These are phyloP conservation scores for Calonectria montana DNA, from an alignment of 2,329 filamentous ascomycete species.

Conservation along the genomic window DNA sequence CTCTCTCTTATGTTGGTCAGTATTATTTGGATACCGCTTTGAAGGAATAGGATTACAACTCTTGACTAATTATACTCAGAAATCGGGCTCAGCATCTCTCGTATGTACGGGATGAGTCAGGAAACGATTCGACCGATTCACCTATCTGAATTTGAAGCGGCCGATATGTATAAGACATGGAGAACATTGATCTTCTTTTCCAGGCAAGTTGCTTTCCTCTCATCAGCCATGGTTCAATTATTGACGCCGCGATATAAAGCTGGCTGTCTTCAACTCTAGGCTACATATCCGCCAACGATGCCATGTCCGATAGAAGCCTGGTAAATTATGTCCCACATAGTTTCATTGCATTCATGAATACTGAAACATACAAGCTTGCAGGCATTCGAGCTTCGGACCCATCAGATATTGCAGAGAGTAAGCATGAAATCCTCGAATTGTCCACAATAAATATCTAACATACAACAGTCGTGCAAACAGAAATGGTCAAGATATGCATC, in stretches of 20 bases:
- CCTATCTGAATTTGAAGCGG: background rate
- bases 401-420: background rate
- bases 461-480: background rate
- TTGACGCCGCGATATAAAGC: background rate
- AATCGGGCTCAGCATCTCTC: background rate
- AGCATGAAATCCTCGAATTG: background rate
- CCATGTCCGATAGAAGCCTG: background rate
- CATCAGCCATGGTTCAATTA: background rate
- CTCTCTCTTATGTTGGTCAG: background rate
- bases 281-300: background rate
- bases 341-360: background rate
- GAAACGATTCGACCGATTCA: background rate
- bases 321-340: background rate
- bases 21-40: background rate
- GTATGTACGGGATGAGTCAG: background rate
- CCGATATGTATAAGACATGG: conserved; percentile 11
- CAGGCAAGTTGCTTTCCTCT: background rate
- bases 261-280: conserved; percentile 1
- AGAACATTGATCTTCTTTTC: conserved; percentile 24
- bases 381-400: background rate
- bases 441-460: background rate
- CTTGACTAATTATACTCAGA: background rate
- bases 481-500: background rate
- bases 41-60: background rate
- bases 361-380: background rate